Percentiles rank a stretch among this genome's conserved stretches.
phyloP scores from a whole-genome alignment of 2,329 filamentous ascomycete genomes.

The Botrytis deweyae region DNA sequence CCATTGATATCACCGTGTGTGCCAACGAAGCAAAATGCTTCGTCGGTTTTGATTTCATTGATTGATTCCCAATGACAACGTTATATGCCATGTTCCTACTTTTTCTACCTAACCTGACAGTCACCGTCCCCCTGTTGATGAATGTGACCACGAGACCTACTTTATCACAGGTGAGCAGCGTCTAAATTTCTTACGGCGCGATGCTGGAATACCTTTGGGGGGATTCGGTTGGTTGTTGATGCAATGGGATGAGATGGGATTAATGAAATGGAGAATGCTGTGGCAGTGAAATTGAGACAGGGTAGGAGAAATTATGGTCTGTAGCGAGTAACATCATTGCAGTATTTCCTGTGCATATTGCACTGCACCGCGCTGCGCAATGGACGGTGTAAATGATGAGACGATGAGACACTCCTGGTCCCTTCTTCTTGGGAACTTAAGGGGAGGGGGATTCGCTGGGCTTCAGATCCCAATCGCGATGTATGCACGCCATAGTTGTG shows the following conservation, averaged over 20 bases:
- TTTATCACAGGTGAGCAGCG: constrained; percentile 4
- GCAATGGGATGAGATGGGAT: background rate
- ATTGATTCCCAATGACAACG: background rate
- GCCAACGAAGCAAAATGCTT: constrained; percentile 18
- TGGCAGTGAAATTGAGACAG: background rate
- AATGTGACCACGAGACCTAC: constrained; percentile 18
- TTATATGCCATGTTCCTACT: constrained; percentile 12
- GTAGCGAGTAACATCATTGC: background rate
- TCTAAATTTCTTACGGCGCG: constrained; percentile 9
- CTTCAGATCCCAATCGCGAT: background rate
- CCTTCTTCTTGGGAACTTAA: background rate
- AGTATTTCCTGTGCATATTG: background rate
- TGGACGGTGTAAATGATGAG: background rate
- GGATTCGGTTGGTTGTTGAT: background rate
- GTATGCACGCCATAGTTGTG: background rate
- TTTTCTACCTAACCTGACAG: background rate
- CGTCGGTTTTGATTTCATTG: constrained; percentile 2
- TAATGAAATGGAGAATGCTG: background rate
- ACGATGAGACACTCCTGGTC: background rate
- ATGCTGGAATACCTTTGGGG: background rate
- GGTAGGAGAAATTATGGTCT: background rate
- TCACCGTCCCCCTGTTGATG: background rate
- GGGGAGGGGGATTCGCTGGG: background rate
- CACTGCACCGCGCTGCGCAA: background rate
- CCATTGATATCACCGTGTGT: constrained; percentile 10